Conservation (phyloP, 257 asterid species). For the Misopates orontium region DNA sequence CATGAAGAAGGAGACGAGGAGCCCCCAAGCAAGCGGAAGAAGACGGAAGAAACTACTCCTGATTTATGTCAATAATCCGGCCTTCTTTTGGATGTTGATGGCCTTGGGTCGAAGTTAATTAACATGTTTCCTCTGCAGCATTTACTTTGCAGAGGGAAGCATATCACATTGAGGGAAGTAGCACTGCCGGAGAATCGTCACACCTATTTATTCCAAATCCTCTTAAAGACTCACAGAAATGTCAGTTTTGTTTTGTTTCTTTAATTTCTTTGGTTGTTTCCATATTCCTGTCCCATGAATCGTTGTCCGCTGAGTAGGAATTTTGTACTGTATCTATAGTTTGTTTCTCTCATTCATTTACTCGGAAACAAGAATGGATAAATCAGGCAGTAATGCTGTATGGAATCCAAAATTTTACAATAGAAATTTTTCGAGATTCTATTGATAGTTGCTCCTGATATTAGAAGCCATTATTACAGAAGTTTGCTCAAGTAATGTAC, state of each 20-base stretch:
- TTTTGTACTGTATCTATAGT: too few species aligned
- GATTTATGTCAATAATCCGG: constrained; percentile 34
- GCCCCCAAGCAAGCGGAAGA: constrained; percentile 86
- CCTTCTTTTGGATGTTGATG: constrained; percentile 10
- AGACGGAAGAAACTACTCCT: constrained; percentile 55
- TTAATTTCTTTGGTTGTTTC: background rate
- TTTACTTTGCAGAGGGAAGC: constrained; percentile 59
- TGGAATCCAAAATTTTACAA: too few species aligned
- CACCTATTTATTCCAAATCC: background rate
- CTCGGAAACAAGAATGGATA: too few species aligned
- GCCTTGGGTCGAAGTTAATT: constrained; percentile 23
- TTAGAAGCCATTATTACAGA: too few species aligned
- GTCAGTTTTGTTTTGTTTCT: constrained; percentile 32
- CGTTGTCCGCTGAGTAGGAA: too few species aligned
- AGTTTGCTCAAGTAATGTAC: too few species aligned
- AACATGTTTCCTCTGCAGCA: constrained; percentile 42
- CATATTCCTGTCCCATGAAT: background rate
- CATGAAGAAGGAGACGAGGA: constrained; percentile 43
- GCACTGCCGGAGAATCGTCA: constrained; percentile 3
- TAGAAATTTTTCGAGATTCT: too few species aligned
- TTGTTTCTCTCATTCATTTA: too few species aligned
- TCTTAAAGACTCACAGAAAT: background rate
- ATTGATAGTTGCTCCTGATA: too few species aligned
- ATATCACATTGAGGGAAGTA: constrained; percentile 23
- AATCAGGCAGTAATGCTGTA: too few species aligned